A percentile compares a stretch with the other conserved stretches of the same genome.
These are phyloP conservation scores for Colletotrichum tanaceti DNA, from an alignment of 2,329 filamentous ascomycete genomes.

Conservation along the genomic window DNA sequence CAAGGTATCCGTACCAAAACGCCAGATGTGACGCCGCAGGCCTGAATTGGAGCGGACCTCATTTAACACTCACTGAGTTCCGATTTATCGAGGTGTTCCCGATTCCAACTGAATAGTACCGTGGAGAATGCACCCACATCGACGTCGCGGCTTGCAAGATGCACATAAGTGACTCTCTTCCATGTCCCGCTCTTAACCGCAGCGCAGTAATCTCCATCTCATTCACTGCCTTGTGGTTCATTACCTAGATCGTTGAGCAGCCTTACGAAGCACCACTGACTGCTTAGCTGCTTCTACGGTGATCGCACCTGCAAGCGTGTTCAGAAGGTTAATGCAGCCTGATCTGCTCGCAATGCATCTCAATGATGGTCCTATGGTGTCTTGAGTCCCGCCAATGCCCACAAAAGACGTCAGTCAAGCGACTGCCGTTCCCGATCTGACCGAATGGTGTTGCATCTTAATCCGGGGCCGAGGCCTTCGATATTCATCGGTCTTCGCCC, in stretches of 20 bases:
- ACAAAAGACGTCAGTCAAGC: neutral
- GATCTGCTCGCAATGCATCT: too few relatives aligned
- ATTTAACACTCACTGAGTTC: neutral
- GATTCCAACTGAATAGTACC: neutral
- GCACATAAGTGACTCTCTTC: neutral
- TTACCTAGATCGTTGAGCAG: neutral
- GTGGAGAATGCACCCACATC: neutral
- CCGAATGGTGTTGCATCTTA: neutral
- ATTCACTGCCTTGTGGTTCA: neutral
- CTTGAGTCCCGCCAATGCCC: neutral
- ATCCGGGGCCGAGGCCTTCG: neutral
- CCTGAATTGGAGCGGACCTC: conserved; percentile 5
- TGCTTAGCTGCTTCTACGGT: neutral
- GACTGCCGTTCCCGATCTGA: neutral
- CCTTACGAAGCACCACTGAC: neutral
- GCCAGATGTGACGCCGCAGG: neutral
- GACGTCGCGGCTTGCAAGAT: neutral
- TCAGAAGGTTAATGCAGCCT: neutral
- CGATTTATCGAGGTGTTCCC: neutral
- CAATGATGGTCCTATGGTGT: too few relatives aligned
- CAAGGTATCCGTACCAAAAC: neutral
- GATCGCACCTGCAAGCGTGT: too few relatives aligned
- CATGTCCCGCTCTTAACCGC: neutral
- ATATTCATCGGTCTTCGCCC: neutral
- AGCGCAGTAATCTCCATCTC: neutral